Percentiles rank a stretch among this genome's conserved stretches.
phyloP scores from a whole-genome alignment of 2,329 filamentous ascomycete genomes.

The Neofusicoccum cordaticola region DNA sequence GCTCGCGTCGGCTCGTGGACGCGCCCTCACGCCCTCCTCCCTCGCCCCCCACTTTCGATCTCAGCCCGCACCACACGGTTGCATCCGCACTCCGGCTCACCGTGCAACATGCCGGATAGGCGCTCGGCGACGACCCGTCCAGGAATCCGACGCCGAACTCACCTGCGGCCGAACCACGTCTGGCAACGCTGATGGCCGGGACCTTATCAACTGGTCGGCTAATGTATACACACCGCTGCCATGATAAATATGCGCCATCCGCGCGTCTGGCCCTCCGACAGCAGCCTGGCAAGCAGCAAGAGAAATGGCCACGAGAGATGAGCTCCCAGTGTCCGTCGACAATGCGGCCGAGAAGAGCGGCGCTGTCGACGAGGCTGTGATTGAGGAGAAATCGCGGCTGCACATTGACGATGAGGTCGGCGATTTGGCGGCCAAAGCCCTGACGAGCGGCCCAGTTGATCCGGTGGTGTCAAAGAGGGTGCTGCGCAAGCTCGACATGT shows the following conservation, averaged over 20 bases:
- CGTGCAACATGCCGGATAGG: neutral
- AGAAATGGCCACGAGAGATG: neutral
- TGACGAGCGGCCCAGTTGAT: neutral
- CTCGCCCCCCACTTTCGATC: constrained; percentile 3
- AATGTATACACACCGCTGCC: neutral
- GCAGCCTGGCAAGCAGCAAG: neutral
- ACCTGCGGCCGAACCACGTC: neutral
- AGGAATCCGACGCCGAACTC: neutral
- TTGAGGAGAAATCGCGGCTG: constrained; percentile 1
- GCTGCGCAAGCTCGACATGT: constrained; percentile 51
- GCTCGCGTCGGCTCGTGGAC: neutral
- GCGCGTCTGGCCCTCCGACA: neutral
- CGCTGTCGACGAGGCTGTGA: neutral
- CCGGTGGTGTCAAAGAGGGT: neutral
- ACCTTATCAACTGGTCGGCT: neutral
- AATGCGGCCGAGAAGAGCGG: neutral
- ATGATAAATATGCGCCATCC: neutral
- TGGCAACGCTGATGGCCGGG: neutral
- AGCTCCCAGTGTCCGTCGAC: neutral
- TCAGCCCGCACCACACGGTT: neutral
- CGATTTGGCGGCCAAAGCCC: neutral
- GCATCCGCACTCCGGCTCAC: neutral
- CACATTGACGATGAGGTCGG: constrained; percentile 9
- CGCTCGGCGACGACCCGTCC: neutral
- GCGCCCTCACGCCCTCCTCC: neutral